Conservation (phyloP, 495 filamentous ascomycete species). For the Polyplosphaeria fusca region DNA sequence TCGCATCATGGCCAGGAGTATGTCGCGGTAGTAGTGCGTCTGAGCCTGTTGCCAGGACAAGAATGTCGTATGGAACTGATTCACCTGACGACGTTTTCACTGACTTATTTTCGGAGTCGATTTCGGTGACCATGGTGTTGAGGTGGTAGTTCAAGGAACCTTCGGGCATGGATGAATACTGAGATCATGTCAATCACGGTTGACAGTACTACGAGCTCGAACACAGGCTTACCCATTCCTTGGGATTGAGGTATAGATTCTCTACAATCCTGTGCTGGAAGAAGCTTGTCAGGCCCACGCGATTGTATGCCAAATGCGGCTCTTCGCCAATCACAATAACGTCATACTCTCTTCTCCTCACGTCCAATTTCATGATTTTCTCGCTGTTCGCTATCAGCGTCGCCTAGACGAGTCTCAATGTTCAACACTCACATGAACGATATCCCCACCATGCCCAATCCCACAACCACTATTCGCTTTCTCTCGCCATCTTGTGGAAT, state of each 20-base stretch:
- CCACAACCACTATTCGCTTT: conserved; percentile 80
- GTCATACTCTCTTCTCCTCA: conserved; percentile 71
- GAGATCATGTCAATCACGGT: too few relatives aligned
- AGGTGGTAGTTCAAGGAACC: conserved; percentile 75
- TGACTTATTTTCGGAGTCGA: conserved; percentile 61
- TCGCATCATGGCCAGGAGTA: conserved; percentile 80
- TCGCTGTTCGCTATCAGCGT: conserved; percentile 58
- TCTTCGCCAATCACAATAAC: conserved; percentile 93
- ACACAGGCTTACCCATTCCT: conserved; percentile 69
- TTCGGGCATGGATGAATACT: conserved; percentile 59
- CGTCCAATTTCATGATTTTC: conserved; percentile 85
- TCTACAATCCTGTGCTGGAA: conserved; percentile 89
- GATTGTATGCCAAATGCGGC: conserved; percentile 87
- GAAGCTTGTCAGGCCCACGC: conserved; percentile 90
- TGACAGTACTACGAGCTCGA: neutral
- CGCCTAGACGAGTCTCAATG: neutral
- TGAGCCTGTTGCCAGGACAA: conserved; percentile 89
- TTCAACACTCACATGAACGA: conserved; percentile 74
- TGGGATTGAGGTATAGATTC: conserved; percentile 84
- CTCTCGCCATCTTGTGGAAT: conserved; percentile 39
- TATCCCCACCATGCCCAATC: conserved; percentile 93
- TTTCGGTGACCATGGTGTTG: conserved; percentile 73
- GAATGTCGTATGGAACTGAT: conserved; percentile 76
- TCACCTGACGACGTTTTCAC: conserved; percentile 70
- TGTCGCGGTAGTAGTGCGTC: conserved; percentile 77